phyloP scores from a whole-genome alignment of 306 rosid genomes.

The Adenanthera pavonina region DNA sequence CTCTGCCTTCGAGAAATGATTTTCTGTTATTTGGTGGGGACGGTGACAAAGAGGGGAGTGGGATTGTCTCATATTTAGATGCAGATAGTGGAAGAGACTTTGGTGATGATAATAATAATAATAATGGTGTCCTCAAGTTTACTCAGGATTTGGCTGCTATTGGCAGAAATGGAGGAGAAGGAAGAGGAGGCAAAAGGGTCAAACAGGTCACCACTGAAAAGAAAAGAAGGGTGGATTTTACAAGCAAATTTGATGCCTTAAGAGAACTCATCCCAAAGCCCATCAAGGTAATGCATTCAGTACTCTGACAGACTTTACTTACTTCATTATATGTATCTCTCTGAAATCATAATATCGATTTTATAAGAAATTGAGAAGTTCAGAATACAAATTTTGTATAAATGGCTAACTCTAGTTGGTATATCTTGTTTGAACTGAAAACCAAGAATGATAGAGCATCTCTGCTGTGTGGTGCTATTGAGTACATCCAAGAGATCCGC shows the following conservation, averaged over 20 bases:
- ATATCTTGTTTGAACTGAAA: neutral
- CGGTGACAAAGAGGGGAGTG: constrained; percentile 51
- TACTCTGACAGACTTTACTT: too few species aligned
- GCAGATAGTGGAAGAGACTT: constrained; percentile 48
- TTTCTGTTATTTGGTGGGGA: constrained; percentile 44
- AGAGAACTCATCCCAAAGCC: constrained; percentile 68
- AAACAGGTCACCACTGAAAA: constrained; percentile 61
- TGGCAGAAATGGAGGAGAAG: constrained; percentile 54
- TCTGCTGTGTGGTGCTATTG: constrained; percentile 76
- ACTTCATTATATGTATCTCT: too few species aligned
- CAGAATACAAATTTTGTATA: too few species aligned
- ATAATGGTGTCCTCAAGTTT: constrained; percentile 61
- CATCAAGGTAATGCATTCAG: constrained; percentile 52
- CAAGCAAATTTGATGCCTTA: constrained; percentile 54
- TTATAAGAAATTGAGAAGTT: too few species aligned
- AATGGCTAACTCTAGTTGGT: neutral
- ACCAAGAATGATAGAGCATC: constrained; percentile 81
- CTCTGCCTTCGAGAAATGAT: constrained; percentile 53
- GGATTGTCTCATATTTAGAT: constrained; percentile 47
- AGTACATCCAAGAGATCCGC: constrained; percentile 65
- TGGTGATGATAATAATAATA: constrained; percentile 5
- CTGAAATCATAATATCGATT: too few species aligned
- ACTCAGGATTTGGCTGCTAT: constrained; percentile 43
- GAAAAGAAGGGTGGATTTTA: constrained; percentile 65
- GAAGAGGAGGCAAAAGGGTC: constrained; percentile 45